A percentile compares a stretch with the other conserved stretches of the same genome.
phyloP scores from a whole-genome alignment of 371 early-diverging fungal genomes.

The Mucor indicus region DNA sequence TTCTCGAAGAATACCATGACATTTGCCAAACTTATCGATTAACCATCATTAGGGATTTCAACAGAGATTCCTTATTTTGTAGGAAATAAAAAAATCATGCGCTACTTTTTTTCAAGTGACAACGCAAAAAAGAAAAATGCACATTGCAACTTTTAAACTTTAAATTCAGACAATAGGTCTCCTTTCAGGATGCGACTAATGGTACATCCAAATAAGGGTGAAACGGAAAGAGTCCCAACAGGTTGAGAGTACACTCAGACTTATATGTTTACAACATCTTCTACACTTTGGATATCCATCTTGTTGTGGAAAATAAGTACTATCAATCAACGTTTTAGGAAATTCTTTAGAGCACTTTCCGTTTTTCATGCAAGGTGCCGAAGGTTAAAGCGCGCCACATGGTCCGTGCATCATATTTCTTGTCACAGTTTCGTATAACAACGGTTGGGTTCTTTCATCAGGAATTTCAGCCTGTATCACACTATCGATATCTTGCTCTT shows the following conservation, averaged over 20 bases:
- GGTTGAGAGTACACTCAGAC: too few species aligned
- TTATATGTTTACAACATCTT: too few species aligned
- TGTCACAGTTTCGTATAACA: conserved; percentile 21
- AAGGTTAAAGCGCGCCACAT: conserved; percentile 17
- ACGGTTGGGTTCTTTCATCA: conserved; percentile 12
- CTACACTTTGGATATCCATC: not conserved
- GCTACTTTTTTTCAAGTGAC: too few species aligned
- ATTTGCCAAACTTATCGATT: conserved; percentile 71
- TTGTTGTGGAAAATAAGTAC: conserved; percentile 7
- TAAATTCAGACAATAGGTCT: too few species aligned
- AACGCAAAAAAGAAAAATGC: too few species aligned
- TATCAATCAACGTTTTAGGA: conserved; percentile 11
- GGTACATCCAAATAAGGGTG: too few species aligned
- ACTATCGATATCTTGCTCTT: not conserved
- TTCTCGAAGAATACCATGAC: conserved; percentile 85
- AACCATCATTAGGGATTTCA: too few species aligned
- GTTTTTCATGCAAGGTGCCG: conserved; percentile 27
- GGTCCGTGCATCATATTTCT: conserved; percentile 34
- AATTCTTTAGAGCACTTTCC: conserved; percentile 21
- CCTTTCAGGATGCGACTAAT: too few species aligned
- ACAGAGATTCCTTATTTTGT: too few species aligned
- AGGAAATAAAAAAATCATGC: too few species aligned
- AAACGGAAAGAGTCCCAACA: too few species aligned
- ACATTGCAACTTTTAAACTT: too few species aligned
- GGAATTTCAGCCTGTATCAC: conserved; percentile 2